A percentile compares a stretch with the other conserved stretches of the same genome.
Conservation (phyloP, 1,284 basidiomycete genomes). For the Xerocomus nothofagi region DNA sequence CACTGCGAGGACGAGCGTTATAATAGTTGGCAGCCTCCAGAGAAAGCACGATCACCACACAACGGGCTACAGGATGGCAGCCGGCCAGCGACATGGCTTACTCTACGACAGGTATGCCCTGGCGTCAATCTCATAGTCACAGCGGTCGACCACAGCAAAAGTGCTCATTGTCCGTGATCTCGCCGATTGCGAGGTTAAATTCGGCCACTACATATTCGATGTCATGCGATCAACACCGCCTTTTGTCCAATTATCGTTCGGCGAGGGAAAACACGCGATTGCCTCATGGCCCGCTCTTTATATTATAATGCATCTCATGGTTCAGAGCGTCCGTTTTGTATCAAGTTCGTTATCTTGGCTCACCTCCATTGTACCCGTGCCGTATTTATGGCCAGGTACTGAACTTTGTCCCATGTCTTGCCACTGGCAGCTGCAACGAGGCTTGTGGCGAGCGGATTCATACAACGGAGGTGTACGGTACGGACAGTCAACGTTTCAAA, state of each 20-base stretch:
- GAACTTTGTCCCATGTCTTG: slow-evolving; percentile 4
- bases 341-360: slow-evolving; percentile 3
- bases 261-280: slow-evolving; percentile 21
- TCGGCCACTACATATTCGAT: slow-evolving; percentile 18
- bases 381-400: slow-evolving; percentile 7
- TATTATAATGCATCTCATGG: slow-evolving; percentile 14
- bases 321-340: slow-evolving; percentile 7
- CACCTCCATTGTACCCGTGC: slow-evolving; percentile 25
- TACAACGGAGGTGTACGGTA: slow-evolving; percentile 9
- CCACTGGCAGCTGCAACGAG: too few relatives aligned
- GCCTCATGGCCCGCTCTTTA: slow-evolving; percentile 30
- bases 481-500: slow-evolving; percentile 6
- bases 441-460: not conserved
- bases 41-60: not conserved
- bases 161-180: slow-evolving; percentile 17
- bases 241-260: not conserved
- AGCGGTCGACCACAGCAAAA: slow-evolving; percentile 4
- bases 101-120: not conserved
- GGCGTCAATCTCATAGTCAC: slow-evolving; percentile 4
- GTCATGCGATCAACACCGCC: slow-evolving; percentile 19
- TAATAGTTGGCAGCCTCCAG: slow-evolving; percentile 3
- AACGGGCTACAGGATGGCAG: slow-evolving; percentile 22
- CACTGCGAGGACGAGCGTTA: slow-evolving; percentile 6
- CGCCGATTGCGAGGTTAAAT: slow-evolving; percentile 24
- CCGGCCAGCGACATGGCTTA: slow-evolving; percentile 5